Evolutionary conservation across 1,284 basidiomycete genomes (phyloP).

Genomic region (Testicularia cyperi): DNA sequence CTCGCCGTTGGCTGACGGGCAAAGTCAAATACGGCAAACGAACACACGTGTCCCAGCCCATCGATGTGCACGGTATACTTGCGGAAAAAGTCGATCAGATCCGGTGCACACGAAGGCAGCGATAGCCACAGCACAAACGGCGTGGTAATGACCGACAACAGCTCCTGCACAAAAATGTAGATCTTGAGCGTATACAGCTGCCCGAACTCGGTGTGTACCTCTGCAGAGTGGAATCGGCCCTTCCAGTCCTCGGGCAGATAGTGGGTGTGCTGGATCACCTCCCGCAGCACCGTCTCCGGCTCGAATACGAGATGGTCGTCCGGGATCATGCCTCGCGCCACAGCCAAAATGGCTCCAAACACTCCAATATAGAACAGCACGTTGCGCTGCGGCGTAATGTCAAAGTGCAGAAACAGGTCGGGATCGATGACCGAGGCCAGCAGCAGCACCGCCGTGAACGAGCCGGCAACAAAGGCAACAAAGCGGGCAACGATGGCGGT

Average conservation of each 20-base stretch:
- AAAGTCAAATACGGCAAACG: slow-evolving; percentile 97
- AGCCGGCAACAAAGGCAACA: slow-evolving; percentile 90
- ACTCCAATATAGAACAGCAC: slow-evolving; percentile 88
- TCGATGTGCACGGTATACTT: slow-evolving; percentile 90
- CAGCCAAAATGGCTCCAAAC: slow-evolving; percentile 83
- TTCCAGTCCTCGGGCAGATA: slow-evolving; percentile 93
- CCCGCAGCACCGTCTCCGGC: slow-evolving; percentile 84
- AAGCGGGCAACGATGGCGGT: slow-evolving; percentile 86
- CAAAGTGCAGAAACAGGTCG: slow-evolving; percentile 81
- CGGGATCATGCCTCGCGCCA: slow-evolving; percentile 90
- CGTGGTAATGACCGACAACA: slow-evolving; percentile 86
- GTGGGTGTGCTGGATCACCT: slow-evolving; percentile 89
- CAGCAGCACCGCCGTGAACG: slow-evolving; percentile 89
- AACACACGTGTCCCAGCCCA: slow-evolving; percentile 92
- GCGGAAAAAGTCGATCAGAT: slow-evolving; percentile 54
- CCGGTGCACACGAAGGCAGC: slow-evolving; percentile 78
- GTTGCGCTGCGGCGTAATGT: slow-evolving; percentile 87
- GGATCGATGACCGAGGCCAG: slow-evolving; percentile 88
- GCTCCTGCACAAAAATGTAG: slow-evolving; percentile 77
- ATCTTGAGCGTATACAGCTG: slow-evolving; percentile 54
- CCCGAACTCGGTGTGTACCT: slow-evolving; percentile 48
- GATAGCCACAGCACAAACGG: slow-evolving; percentile 92
- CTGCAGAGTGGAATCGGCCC: slow-evolving; percentile 74
- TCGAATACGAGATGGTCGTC: slow-evolving; percentile 89
- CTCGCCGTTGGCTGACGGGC: slow-evolving; percentile 64